Percentiles rank a stretch among this genome's conserved stretches.
phyloP scores from a whole-genome alignment of 805 yeast species.

The Starmerella geochares region DNA sequence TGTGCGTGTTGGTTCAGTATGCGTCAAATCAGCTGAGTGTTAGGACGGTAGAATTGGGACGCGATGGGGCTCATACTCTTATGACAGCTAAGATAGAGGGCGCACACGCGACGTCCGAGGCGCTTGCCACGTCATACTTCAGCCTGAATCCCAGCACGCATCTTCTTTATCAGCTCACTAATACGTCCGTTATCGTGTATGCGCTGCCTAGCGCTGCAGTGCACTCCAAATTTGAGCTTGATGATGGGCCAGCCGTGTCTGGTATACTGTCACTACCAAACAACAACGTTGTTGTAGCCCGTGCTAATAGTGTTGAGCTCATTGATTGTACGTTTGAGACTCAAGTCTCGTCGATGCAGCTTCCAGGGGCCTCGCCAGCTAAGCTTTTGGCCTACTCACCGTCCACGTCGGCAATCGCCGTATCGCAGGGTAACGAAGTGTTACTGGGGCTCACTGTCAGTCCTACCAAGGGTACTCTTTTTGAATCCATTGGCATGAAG shows the following conservation, averaged over 20 bases:
- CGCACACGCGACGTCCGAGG: background rate
- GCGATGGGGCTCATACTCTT: background rate
- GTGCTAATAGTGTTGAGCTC: slow-evolving; percentile 9
- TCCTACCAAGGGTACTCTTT: slow-evolving; percentile 21
- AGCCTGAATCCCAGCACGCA: slow-evolving; percentile 8
- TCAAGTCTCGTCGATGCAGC: slow-evolving; percentile 10
- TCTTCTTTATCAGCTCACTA: slow-evolving; percentile 8
- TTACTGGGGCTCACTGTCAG: slow-evolving; percentile 24
- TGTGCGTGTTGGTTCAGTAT: background rate
- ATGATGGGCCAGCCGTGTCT: slow-evolving; percentile 3
- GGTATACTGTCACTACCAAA: slow-evolving; percentile 21
- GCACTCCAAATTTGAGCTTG: slow-evolving; percentile 11
- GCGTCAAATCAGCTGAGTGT: background rate
- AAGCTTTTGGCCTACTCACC: slow-evolving; percentile 17
- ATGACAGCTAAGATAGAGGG: background rate
- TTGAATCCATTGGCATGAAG: slow-evolving; percentile 25
- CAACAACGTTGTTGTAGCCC: slow-evolving; percentile 15
- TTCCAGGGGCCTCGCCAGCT: background rate
- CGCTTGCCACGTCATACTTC: slow-evolving; percentile 1
- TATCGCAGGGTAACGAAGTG: slow-evolving; percentile 8
- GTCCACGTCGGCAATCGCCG: slow-evolving; percentile 15
- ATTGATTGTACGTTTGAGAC: slow-evolving; percentile 23
- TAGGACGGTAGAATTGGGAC: background rate
- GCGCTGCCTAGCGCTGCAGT: slow-evolving; percentile 10
- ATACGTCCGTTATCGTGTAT: background rate